Percentiles rank a stretch among this genome's conserved stretches.
These are phyloP conservation scores for Syzygium jambos DNA, from an alignment of 345 rosid genomes.

Conservation along the genomic window DNA sequence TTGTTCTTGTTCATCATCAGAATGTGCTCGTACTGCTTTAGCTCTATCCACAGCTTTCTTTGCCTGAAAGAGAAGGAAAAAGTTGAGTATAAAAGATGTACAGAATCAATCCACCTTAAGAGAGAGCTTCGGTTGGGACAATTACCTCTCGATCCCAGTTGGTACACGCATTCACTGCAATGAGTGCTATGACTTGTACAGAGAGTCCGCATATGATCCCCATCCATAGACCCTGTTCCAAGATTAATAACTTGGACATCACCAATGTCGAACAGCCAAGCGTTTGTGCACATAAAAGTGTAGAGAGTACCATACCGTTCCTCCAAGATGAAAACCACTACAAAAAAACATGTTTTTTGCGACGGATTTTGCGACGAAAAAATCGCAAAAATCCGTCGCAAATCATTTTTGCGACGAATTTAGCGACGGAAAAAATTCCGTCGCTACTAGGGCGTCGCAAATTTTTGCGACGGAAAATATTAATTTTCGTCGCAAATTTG, in stretches of 20 bases:
- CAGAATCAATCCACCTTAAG: neutral
- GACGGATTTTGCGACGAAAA: too few relatives aligned
- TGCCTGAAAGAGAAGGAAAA: conserved; percentile 4
- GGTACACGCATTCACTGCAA: conserved; percentile 20
- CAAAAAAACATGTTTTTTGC: too few relatives aligned
- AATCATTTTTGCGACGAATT: too few relatives aligned
- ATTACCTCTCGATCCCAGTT: conserved; percentile 31
- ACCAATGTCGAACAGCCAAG: neutral
- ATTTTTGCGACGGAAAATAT: too few relatives aligned
- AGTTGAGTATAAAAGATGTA: too few relatives aligned
- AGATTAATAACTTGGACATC: neutral
- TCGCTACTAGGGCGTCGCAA: too few relatives aligned
- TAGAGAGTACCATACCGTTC: conserved; percentile 15
- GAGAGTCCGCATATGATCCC: conserved; percentile 37
- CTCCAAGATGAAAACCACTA: conserved; percentile 26
- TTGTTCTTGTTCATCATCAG: neutral
- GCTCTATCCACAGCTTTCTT: conserved; percentile 14
- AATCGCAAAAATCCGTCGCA: too few relatives aligned
- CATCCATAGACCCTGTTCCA: conserved; percentile 39
- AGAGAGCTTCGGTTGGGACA: neutral
- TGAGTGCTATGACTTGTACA: conserved; percentile 29
- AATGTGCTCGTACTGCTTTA: neutral
- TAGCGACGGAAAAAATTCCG: too few relatives aligned
- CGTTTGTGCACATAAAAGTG: neutral
- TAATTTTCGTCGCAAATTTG: too few relatives aligned